phyloP scores from a whole-genome alignment of 495 filamentous ascomycete genomes.

The Neurospora sp. region DNA sequence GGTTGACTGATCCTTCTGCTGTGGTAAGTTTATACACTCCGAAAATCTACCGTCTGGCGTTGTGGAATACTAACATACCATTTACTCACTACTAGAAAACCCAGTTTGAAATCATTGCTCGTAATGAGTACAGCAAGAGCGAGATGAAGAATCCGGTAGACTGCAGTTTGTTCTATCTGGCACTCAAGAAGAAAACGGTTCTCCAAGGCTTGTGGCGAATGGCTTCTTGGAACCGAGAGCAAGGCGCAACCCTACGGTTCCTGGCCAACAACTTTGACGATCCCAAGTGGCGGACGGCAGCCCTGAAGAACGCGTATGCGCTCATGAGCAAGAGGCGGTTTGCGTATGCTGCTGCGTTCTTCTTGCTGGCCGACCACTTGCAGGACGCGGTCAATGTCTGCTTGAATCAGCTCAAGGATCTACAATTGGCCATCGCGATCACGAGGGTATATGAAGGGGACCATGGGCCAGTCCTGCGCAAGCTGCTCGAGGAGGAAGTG shows the following conservation, averaged over 20 bases:
- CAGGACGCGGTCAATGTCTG: conserved; percentile 80
- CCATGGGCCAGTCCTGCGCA: conserved; percentile 59
- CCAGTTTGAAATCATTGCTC: conserved; percentile 81
- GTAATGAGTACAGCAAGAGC: conserved; percentile 84
- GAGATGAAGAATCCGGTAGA: conserved; percentile 89
- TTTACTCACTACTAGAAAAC: conserved; percentile 38
- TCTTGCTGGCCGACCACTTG: conserved; percentile 79
- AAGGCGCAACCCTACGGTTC: conserved; percentile 62
- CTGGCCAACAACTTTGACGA: conserved; percentile 83
- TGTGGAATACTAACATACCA: background rate
- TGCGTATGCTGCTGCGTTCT: conserved; percentile 93
- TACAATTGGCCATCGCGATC: conserved; percentile 86
- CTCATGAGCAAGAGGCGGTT: conserved; percentile 84
- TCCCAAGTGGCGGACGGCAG: conserved; percentile 76
- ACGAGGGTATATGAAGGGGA: conserved; percentile 86
- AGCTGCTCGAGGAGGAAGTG: conserved; percentile 69
- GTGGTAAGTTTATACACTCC: conserved; percentile 45
- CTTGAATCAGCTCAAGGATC: conserved; percentile 70
- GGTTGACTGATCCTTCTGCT: conserved; percentile 67
- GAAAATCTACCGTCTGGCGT: background rate
- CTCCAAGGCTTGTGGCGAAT: conserved; percentile 93
- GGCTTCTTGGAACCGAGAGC: conserved; percentile 83
- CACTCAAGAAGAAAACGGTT: conserved; percentile 82
- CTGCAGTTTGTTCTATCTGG: conserved; percentile 85
- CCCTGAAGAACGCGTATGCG: conserved; percentile 96